Percentiles rank a stretch among this genome's conserved stretches.
Conservation (phyloP, 2,329 filamentous ascomycete species). For the Dactylellina sp. region DNA sequence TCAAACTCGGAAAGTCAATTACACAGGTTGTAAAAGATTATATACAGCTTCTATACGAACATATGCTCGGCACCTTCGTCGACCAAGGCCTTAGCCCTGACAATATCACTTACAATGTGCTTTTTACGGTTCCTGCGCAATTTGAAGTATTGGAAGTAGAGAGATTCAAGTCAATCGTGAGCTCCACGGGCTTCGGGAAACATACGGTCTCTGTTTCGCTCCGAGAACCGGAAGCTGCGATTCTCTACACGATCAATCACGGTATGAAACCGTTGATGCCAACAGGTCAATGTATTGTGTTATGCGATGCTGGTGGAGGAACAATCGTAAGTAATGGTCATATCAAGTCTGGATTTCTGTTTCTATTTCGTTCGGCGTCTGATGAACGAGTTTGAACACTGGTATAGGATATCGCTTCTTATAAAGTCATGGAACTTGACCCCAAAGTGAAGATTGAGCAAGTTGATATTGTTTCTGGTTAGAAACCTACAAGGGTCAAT, state of each 20-base stretch:
- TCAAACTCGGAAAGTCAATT: background rate
- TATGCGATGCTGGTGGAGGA: slow-evolving; percentile 14
- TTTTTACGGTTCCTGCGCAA: slow-evolving; percentile 15
- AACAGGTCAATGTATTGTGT: slow-evolving; percentile 5
- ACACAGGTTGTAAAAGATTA: slow-evolving; percentile 4
- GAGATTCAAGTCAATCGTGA: slow-evolving; percentile 16
- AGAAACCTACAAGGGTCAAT: background rate
- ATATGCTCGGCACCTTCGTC: slow-evolving; percentile 8
- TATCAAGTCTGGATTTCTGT: background rate
- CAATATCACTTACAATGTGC: slow-evolving; percentile 7
- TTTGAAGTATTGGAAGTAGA: slow-evolving; percentile 12
- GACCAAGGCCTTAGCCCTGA: slow-evolving; percentile 15
- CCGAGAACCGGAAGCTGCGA: slow-evolving; percentile 11
- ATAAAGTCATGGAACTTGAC: slow-evolving; percentile 10
- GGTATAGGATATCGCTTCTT: slow-evolving; percentile 24
- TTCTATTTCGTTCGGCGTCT: background rate
- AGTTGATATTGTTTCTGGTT: slow-evolving; percentile 19
- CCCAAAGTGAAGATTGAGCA: slow-evolving; percentile 8
- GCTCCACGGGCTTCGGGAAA: background rate
- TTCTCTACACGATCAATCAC: slow-evolving; percentile 25
- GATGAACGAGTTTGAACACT: too few relatives aligned
- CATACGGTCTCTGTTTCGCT: slow-evolving; percentile 7
- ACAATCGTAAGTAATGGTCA: slow-evolving; percentile 4
- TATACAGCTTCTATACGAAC: slow-evolving; percentile 9
- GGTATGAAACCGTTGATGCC: slow-evolving; percentile 11